Base-by-base conservation (phyloP, 805 yeast species). In the Sugiyamaella lignohabitans region DNA sequence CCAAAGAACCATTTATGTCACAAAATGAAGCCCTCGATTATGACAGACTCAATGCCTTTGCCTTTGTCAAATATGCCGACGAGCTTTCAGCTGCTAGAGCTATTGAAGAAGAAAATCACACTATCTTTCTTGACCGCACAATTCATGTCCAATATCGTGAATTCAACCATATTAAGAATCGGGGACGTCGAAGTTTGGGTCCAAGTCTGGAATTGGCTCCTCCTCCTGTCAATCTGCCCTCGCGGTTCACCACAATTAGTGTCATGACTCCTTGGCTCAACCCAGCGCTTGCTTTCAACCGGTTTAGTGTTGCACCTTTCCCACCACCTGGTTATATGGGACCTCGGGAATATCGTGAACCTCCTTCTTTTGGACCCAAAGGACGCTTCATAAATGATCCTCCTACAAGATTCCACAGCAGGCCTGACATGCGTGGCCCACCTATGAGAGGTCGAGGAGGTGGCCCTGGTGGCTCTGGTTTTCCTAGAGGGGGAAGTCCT, bases 71-170 rank as follows among this genome's bases (percentile, higher is more conserved):
- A 48, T 87, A 69, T 58, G 71, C 69, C 30, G 69, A 73, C 8
- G 88, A 82, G 55, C 73, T 74, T 19, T 78, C 93, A 19, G 95
- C 95, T 5, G 94, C 93, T 3, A 73, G 85, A 41, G 95, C 96
- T 1, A 86, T 87, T 45, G 94, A 87, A 62, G 47, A 51, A 23
- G 60, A 57, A 38, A 87, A 88, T 60, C 95, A 87, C 64, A 73
- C 94, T 2, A 75, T 81, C 62, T 79, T 87, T 59, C 67, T 78
- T 57, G 79, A 77, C 48, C 81, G 75, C 61, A 82, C 91, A 5
- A 83, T 87, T 71, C 93, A 84, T 62, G 96, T 87, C 40, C 94
- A 86, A 63, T 85, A 82, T 60, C 76, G 85, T 48, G 93, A 84
- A 61, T 64, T 79, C 57, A 70, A 72, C 51, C 70, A 65, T 49